These are phyloP conservation scores for Effrenium voratum DNA, from an alignment of 73 alveolate genomes.

Conservation along the genomic window DNA sequence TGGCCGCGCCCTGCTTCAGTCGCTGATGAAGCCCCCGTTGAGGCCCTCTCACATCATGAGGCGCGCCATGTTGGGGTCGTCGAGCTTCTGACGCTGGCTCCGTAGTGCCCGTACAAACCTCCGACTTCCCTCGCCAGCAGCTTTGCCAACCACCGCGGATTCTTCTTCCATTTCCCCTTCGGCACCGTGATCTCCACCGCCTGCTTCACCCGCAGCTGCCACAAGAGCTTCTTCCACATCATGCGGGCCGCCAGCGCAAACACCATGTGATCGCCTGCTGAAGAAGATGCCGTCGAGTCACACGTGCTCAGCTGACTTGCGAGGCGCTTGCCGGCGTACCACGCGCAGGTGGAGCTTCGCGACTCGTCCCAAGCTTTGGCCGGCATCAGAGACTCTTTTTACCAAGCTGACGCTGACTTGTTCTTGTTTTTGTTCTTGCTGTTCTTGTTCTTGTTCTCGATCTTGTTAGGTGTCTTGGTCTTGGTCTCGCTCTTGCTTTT, in stretches of 20 bases:
- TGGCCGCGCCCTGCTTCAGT: neutral
- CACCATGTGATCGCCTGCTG: too few relatives aligned
- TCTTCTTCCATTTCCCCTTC: neutral
- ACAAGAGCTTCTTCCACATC: slow-evolving; percentile 6
- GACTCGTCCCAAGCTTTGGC: too few relatives aligned
- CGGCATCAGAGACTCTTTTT: too few relatives aligned
- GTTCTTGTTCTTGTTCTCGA: too few relatives aligned
- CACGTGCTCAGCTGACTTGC: too few relatives aligned
- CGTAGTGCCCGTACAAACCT: neutral
- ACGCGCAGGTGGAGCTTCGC: too few relatives aligned
- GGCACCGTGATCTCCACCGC: neutral
- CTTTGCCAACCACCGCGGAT: slow-evolving; percentile 23
- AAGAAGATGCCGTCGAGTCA: too few relatives aligned
- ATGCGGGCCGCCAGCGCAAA: neutral
- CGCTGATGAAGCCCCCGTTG: neutral
- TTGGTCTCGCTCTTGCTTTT: too few relatives aligned
- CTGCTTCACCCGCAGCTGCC: slow-evolving; percentile 51
- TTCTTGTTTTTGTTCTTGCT: too few relatives aligned
- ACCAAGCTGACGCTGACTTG: too few relatives aligned
- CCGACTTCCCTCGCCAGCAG: neutral
- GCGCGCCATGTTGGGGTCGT: neutral
- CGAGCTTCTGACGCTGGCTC: neutral
- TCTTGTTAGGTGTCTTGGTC: too few relatives aligned
- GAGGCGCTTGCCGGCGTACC: too few relatives aligned
- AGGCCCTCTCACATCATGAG: neutral